Evolutionary conservation across 495 filamentous ascomycete genomes (phyloP), one percentile per base, ranked within the genome.

Genomic region (Sabuloglossum arenarium): DNA sequence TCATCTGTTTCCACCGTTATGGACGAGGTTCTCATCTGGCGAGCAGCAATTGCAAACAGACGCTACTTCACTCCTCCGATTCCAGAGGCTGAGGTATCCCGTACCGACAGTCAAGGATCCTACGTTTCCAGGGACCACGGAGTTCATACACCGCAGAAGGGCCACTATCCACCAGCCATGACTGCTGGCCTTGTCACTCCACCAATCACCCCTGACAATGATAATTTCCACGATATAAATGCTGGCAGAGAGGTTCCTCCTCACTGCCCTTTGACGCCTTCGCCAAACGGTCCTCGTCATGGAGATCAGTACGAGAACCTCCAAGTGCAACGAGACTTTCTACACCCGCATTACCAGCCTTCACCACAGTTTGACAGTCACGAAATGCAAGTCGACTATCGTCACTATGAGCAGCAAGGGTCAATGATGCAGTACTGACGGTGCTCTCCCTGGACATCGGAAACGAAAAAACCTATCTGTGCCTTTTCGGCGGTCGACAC

Each of bases 161-260:
- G 76, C 14, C 73, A 80, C 49, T 72, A 78, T 60, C 72, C 77
- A 52, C 68, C 74, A 30, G 74, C 77, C 29, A 75, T 84, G 57
- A 78, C 80, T 14, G 78, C 88, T 63, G 93, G 90, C 24, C 90
- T 89, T 65, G 78, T 91, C 57, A 97, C 91, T 24, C 91, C 91
- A 21, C 91, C 91, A 2, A 94, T 97, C 64, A 97, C 93, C 0
- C 91, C 91, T n/a, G 88, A 93, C 16, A 43, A 56, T 24, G 55
- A 56, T 16, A 51, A 30, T 51, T 51, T 51, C 28, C 47, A 51
- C 21, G 45, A 49, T 19, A 9, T 51, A 3, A 29, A 51, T 12
- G 25, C 47, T 5, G n/a, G 39, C 10, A 51, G 47, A 19, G 47
- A 29, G 14, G 11, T 51, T 30, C 47, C 47, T 3, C 47, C 47